phyloP scores from a whole-genome alignment of 768 basidiomycete species.

The Tubosaeta sp. region DNA sequence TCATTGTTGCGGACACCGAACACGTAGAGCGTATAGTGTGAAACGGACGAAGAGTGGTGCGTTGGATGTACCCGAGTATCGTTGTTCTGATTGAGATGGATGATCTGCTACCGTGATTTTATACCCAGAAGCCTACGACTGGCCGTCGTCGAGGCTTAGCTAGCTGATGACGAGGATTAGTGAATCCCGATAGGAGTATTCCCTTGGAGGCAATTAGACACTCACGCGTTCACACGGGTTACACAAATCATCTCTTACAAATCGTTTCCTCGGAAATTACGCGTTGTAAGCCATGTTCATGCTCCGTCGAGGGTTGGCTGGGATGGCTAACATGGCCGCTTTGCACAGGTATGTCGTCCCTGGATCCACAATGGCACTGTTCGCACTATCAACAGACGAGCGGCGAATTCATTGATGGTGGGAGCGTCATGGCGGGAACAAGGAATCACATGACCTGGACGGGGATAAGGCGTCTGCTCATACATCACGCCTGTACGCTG shows the following conservation, averaged over 20 bases:
- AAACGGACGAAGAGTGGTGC: background rate
- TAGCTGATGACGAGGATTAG: constrained; percentile 15
- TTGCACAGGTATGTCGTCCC: background rate
- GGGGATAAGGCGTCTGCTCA: background rate
- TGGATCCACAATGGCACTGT: background rate
- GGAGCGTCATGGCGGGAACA: background rate
- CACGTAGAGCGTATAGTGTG: no score
- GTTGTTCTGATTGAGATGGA: no score
- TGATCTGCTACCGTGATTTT: background rate
- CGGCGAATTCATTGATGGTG: background rate
- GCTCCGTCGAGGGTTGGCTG: no score
- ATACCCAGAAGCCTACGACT: no score
- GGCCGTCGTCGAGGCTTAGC: no score
- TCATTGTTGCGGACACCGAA: constrained; percentile 12
- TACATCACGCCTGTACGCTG: background rate
- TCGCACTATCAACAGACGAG: background rate
- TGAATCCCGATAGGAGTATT: constrained; percentile 7
- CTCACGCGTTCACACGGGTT: constrained; percentile 27
- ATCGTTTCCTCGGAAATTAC: background rate
- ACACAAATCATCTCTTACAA: background rate
- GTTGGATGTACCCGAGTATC: background rate
- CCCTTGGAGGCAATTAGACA: constrained; percentile 18
- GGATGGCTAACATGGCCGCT: no score
- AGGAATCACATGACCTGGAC: background rate
- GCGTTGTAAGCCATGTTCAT: background rate